phyloP scores from a whole-genome alignment of 441 rosid species.

The Theobroma grandiflorum region DNA sequence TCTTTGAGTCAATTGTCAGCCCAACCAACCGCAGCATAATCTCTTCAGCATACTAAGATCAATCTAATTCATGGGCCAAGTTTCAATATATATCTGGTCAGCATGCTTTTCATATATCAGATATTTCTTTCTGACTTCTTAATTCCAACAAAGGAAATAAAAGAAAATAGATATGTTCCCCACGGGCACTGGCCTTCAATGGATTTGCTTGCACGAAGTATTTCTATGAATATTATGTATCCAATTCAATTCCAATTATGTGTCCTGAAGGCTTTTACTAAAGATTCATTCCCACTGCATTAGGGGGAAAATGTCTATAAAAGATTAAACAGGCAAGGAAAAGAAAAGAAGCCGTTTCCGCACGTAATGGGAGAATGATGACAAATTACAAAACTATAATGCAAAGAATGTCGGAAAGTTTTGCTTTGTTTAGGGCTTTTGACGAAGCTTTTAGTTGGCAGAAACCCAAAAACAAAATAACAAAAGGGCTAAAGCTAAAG shows the following conservation, averaged over 20 bases:
- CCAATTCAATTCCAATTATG: no score
- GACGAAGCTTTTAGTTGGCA: neutral
- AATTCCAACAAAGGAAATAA: no score
- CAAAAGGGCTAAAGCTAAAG: neutral
- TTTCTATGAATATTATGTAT: neutral
- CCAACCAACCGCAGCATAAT: constrained; percentile 8
- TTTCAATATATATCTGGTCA: neutral
- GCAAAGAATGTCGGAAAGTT: constrained; percentile 29
- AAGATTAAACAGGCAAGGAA: neutral
- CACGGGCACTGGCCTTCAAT: no score
- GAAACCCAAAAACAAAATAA: neutral
- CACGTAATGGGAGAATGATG: neutral
- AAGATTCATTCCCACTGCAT: neutral
- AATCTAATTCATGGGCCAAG: neutral
- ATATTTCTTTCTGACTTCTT: no score
- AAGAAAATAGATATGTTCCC: no score
- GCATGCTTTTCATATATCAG: no score
- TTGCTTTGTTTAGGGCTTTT: neutral
- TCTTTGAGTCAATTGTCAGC: neutral
- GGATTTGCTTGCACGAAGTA: neutral
- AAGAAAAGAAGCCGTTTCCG: neutral
- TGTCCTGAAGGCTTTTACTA: neutral
- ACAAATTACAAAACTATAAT: constrained; percentile 28
- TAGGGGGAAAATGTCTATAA: neutral
- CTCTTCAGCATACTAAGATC: neutral